Percentiles rank a stretch among this genome's conserved stretches.
phyloP scores from a whole-genome alignment of 2,329 filamentous ascomycete genomes.

The Stemphylium lycopersici region DNA sequence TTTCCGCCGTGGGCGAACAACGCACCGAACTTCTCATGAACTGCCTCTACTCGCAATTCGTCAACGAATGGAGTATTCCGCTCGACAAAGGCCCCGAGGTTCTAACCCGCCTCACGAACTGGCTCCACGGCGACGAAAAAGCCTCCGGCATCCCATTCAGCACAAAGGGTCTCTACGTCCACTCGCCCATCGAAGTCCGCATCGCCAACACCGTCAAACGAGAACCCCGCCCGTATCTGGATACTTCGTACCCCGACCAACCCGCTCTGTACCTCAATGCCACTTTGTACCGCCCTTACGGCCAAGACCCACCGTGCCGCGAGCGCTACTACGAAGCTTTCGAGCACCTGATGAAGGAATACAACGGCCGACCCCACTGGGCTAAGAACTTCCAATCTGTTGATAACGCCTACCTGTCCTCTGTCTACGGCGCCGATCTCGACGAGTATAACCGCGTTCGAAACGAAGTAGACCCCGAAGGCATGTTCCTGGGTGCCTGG shows the following conservation, averaged over 20 bases:
- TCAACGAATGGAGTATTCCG: slow-evolving; percentile 97
- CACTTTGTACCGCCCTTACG: slow-evolving; percentile 84
- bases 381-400: slow-evolving; percentile 82
- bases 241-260: slow-evolving; percentile 70
- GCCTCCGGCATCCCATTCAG: slow-evolving; percentile 77
- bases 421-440: slow-evolving; percentile 73
- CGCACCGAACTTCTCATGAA: slow-evolving; percentile 89
- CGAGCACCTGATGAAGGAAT: slow-evolving; percentile 86
- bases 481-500: slow-evolving; percentile 92
- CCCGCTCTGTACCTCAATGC: slow-evolving; percentile 89
- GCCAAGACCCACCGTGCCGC: slow-evolving; percentile 75
- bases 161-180: slow-evolving; percentile 79
- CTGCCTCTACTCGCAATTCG: slow-evolving; percentile 96
- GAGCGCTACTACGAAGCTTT: slow-evolving; percentile 86
- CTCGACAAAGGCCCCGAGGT: slow-evolving; percentile 86
- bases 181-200: slow-evolving; percentile 91
- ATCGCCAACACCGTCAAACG: slow-evolving; percentile 71
- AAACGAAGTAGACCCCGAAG: slow-evolving; percentile 74
- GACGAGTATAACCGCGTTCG: slow-evolving; percentile 71
- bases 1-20: slow-evolving; percentile 79
- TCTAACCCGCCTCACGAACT: slow-evolving; percentile 79
- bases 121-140: slow-evolving; percentile 79
- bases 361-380: slow-evolving; percentile 86
- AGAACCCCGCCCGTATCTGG: slow-evolving; percentile 68
- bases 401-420: slow-evolving; percentile 64